Base-by-base conservation (phyloP, 257 asterid genomes). In the Solanum chaucha region DNA sequence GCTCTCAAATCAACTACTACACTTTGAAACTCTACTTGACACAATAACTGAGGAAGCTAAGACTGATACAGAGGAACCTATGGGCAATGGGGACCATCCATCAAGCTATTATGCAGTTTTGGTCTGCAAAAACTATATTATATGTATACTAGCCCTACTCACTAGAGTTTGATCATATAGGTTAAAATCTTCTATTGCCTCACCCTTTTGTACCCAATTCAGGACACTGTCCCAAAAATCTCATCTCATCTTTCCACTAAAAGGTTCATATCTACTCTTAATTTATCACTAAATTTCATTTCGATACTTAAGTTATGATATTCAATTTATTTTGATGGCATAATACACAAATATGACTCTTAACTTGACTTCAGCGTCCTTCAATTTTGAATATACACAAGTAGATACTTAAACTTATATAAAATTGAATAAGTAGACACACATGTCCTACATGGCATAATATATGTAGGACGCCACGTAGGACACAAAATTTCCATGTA, bases 21-120 rank as follows among this genome's bases (percentile, higher is more conserved):
- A 72, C 30, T 73, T 36, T 73, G 84, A 78, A 78, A 78, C 64
- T 78, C 38, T 78, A 44, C 8, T 80, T 26, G 84, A 80, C 67
- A 80, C 28, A 28, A 80, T 46, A 80, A 80, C 28, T 80, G 85
- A 46, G 84, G 64, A n/a, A 13, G 64, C 64, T 55, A 55, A 34
- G 83, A 75, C 10, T 35, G 51, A 28, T 26, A 59, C 26, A 80
- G 35, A 80, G 41, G 84, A 5, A 5, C 67, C 67, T 80, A 80
- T 80, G 85, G 85, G 85, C 67, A 80, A 46, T 80, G 85, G 85
- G 84, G 85, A 80, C 85, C 85, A 80, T 80, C 85, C 85, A 38
- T 38, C 58, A 5, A 38, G 17, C 32, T 17, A 80, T 80, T 46
- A 28, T 26, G 85, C 28, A 26, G 38, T 78, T 78, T 41, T 78